Conservation (phyloP, 225 moss, liverwort and hornwort species). For the Physcomitrium patens region DNA sequence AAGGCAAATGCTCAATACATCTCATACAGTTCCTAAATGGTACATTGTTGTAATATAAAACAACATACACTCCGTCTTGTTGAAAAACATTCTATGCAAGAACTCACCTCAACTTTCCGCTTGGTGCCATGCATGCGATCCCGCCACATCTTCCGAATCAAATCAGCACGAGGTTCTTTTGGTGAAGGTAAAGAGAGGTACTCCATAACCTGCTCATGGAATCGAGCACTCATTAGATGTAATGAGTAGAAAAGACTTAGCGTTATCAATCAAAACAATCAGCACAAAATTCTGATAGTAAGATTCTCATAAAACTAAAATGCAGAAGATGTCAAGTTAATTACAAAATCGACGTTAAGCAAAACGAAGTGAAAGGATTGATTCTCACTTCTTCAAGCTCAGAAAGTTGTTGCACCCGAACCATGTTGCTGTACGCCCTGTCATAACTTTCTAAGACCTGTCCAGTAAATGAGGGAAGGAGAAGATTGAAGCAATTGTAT, state of each 20-base stretch:
- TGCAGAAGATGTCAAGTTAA: constrained; percentile 2
- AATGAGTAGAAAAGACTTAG: not conserved
- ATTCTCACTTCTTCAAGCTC: constrained; percentile 96
- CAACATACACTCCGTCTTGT: constrained; percentile 1
- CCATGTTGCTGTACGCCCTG: constrained; percentile 99
- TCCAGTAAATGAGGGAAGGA: not conserved
- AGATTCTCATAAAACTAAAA: not conserved
- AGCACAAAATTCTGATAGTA: not conserved
- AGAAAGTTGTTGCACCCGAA: constrained; percentile 96
- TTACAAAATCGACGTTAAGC: not conserved
- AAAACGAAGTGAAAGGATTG: not conserved
- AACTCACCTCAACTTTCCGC: constrained; percentile 92
- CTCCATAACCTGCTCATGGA: constrained; percentile 83
- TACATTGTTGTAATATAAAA: not conserved
- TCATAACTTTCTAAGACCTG: constrained; percentile 99
- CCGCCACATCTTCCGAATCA: constrained; percentile 95
- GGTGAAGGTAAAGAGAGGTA: constrained; percentile 59
- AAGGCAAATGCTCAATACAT: not conserved
- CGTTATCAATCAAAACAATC: constrained; percentile 3
- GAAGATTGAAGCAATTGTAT: not conserved
- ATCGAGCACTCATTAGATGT: constrained; percentile 18
- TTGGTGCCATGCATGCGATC: constrained; percentile 92
- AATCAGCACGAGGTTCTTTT: constrained; percentile 57
- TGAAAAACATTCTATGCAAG: constrained; percentile 11
- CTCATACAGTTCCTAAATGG: not conserved